Base-by-base conservation (phyloP, 257 asterid genomes). In the Solanum pinnatisectum region DNA sequence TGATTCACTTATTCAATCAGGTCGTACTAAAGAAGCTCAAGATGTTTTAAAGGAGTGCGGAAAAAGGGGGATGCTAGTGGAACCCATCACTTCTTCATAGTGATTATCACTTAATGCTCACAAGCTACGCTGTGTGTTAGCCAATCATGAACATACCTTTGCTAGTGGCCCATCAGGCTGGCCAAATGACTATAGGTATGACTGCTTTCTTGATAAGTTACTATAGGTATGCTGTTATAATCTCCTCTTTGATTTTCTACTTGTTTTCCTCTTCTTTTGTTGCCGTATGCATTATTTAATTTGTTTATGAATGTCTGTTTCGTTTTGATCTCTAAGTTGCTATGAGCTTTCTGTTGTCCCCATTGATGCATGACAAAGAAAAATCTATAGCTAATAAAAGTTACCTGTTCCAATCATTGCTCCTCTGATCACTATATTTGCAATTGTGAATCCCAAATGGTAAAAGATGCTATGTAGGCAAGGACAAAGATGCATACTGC, bases 1-100 rank as follows among this genome's bases (percentile, higher is more conserved):
- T 79, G 93, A 89, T 60, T 91, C 90, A 68, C 87, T 95, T 88
- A 92, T 93, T 81, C 94, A 93, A 90, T 91, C 93, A 11, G 92
- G 92, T 63, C 91, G 88, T 73, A 84, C 88, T 89, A 90, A 87
- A 88, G 98, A 95, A 88, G 98, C 98, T 42, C 91, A 67, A 70
- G 91, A 91, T 84, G 84, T 95, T 65, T 92, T 91, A 93, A 72
- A 82, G 85, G 89, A 90, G 88, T 95, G 90, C 84, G 81, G 89
- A 70, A 91, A 92, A 87, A 91, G 88, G 90, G 98, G 97, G 82
- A 72, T 93, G 86, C 23, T 60, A 10, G 73, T 95, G 88, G 90
- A 93, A 87, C 91, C 92, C 23, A 46, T 90, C 71, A 87, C 89
- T 84, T 59, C 84, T 77, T 37, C 88, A 65, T 83, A 76, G 85